phyloP scores from a whole-genome alignment of 176 grass and related monocot species.

The Typha latifolia region DNA sequence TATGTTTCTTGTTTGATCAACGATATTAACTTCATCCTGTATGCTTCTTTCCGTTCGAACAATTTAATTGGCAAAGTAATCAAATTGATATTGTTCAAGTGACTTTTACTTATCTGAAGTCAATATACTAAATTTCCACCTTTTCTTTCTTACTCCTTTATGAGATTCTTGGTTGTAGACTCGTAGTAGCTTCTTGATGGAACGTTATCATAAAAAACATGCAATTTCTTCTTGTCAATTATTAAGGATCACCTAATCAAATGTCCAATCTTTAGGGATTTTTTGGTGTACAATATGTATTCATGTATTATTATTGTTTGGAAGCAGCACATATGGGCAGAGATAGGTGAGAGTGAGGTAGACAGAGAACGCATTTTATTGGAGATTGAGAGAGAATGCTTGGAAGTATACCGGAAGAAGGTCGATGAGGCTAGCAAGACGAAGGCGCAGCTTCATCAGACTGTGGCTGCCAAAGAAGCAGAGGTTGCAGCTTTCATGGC shows the following conservation, averaged over 20 bases:
- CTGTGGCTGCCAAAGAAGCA: slow-evolving; percentile 77
- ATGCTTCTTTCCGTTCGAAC: neutral
- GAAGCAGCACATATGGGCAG: slow-evolving; percentile 79
- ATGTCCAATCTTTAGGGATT: neutral
- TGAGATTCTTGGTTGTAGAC: neutral
- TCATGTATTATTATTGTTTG: slow-evolving; percentile 14
- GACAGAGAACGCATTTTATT: slow-evolving; percentile 55
- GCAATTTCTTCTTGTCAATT: neutral
- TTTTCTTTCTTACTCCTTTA: neutral
- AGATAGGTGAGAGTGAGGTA: slow-evolving; percentile 66
- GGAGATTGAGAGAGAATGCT: slow-evolving; percentile 80
- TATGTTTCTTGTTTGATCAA: neutral
- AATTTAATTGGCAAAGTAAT: neutral
- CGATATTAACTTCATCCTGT: neutral
- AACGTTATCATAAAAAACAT: neutral
- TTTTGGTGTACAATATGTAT: neutral
- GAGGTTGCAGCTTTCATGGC: slow-evolving; percentile 76
- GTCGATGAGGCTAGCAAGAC: slow-evolving; percentile 67
- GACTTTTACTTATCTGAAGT: neutral
- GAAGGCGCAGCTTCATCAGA: slow-evolving; percentile 80
- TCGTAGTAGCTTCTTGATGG: neutral
- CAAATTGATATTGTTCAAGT: neutral
- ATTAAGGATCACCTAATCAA: neutral
- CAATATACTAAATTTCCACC: neutral
- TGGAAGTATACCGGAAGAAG: slow-evolving; percentile 72